Conservation (phyloP, 73 alveolate genomes). For the Symbiodinium natans region DNA sequence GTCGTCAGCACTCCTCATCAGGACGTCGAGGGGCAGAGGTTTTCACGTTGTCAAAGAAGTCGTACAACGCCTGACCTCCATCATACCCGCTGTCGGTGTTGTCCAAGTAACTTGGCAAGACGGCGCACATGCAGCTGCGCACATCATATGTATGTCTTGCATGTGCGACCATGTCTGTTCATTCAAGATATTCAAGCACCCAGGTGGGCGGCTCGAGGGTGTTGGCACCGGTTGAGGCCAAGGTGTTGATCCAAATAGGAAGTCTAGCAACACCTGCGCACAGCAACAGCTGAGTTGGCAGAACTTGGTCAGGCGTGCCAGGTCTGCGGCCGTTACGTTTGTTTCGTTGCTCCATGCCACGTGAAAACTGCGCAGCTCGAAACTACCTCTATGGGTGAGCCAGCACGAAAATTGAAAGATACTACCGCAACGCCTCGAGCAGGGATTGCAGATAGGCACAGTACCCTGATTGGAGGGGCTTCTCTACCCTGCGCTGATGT, state of each 20-base stretch:
- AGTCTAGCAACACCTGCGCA: conserved; percentile 44
- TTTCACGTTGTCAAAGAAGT: conserved; percentile 72
- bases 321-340: too few relatives aligned
- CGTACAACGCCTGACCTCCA: conserved; percentile 53
- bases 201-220: conserved; percentile 37
- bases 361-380: background rate
- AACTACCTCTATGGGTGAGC: background rate
- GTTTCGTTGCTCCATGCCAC: background rate
- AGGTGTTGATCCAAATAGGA: conserved; percentile 64
- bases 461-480: too few relatives aligned
- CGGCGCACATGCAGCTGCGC: background rate
- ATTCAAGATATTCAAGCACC: too few relatives aligned
- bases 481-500: too few relatives aligned
- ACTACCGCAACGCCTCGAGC: background rate
- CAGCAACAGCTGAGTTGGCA: too few relatives aligned
- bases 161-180: too few relatives aligned
- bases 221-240: conserved; percentile 74
- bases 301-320: too few relatives aligned
- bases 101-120: conserved; percentile 8
- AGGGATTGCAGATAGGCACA: background rate
- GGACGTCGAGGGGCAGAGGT: conserved; percentile 21
- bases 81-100: conserved; percentile 92
- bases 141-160: background rate
- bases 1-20: too few relatives aligned
- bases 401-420: background rate